phyloP scores from a whole-genome alignment of 345 rosid genomes.

The Camelina laxa region DNA sequence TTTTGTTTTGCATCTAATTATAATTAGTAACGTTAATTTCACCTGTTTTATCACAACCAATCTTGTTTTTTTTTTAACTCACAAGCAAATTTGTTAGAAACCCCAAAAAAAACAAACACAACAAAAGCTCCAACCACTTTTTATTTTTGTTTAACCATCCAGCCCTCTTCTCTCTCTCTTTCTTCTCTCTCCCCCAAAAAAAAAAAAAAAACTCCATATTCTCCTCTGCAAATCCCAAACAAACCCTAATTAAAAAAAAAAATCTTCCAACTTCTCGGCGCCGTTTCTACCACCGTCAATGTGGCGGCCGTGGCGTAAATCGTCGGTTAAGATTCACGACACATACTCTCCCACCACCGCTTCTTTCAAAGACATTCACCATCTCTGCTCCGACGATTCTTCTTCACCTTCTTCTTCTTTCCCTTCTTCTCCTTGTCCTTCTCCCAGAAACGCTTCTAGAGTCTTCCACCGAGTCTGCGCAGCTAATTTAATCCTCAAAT shows the following conservation, averaged over 20 bases:
- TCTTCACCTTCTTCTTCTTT: constrained; percentile 35
- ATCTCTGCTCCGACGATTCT: constrained; percentile 56
- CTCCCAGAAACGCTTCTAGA: constrained; percentile 42
- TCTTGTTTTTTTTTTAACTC: constrained; percentile 30
- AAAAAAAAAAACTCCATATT: constrained; percentile 7
- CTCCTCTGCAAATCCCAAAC: constrained; percentile 44
- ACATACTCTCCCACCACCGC: constrained; percentile 44
- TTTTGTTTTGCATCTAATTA: not conserved
- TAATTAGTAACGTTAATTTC: constrained; percentile 32
- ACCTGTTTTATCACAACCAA: constrained; percentile 35
- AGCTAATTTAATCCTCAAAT: constrained; percentile 56
- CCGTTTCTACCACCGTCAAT: constrained; percentile 55
- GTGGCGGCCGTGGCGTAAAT: constrained; percentile 89
- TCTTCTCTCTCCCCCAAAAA: not conserved
- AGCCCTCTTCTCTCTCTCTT: not conserved
- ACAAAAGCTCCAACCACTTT: constrained; percentile 27
- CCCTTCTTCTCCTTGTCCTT: constrained; percentile 32
- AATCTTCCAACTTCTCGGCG: constrained; percentile 19
- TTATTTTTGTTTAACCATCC: not conserved
- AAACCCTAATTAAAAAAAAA: constrained; percentile 34
- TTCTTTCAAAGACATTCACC: constrained; percentile 74
- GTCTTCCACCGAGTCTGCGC: constrained; percentile 68
- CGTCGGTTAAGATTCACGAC: constrained; percentile 59
- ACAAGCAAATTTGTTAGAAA: not conserved
- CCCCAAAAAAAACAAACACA: not conserved